Evolutionary conservation across 129 eudicot species (phyloP), one percentile per base, ranked within the genome.

Genomic region (Flaveria linearis): DNA sequence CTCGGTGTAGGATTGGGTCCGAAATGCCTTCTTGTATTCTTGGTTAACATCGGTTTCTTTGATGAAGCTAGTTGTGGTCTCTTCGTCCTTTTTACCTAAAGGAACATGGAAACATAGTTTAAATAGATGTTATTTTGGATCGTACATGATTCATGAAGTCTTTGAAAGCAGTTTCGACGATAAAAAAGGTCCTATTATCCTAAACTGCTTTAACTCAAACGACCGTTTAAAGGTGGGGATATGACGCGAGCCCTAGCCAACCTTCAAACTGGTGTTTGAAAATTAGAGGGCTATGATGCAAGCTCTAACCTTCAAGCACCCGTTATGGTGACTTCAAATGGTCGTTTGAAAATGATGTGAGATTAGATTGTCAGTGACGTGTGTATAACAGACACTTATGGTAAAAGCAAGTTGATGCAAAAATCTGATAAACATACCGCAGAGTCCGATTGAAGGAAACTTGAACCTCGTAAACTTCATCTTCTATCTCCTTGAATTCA

Each of bases 1-100:
- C 5, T 92, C 94, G 9, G 61, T 70, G 79, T 86, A 92, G 4
- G 98, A 92, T 36, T 90, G 79, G 45, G 96, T 90, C 76, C 98
- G 86, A 45, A 92, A 84, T 9, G 90, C 93, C 39, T 84, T 80
- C 70, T 72, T 77, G 76, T 92, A 90, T 78, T 92, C 98, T 73
- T 90, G 89, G 68, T 84, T 80, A 26, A 92, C 90, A 56, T 84
- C 80, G 58, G 80, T 68, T 73, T 85, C 85, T 30, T 68, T 76
- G 63, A n/a, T 46, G 74, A 80, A 84, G 82, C 71, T 72, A 41
- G 46, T 15, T 46, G 79, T 60, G 1, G 79, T 25, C 25, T 77
- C 77, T 72, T 60, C 78, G 71, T 77, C 53, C 25, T 71, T 28
- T 60, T 51, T 69, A 45, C 88, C 89, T 85, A 81, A 62, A 78